A percentile compares a stretch with the other conserved stretches of the same genome.
phyloP scores from a whole-genome alignment of 2,329 filamentous ascomycete genomes.

The Neonectria coccinea region DNA sequence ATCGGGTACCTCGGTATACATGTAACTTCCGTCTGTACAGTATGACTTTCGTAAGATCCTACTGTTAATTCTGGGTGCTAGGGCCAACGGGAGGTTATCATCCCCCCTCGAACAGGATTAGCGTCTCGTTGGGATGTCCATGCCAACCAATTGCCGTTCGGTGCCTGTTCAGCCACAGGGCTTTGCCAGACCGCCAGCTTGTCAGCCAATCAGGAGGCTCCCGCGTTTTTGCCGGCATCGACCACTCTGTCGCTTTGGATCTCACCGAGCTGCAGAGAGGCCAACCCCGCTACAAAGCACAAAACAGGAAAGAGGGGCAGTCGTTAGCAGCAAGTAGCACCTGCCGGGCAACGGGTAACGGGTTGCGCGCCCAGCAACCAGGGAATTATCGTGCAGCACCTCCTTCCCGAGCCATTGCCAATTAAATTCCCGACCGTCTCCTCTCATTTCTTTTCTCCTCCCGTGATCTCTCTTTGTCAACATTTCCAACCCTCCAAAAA shows the following conservation, averaged over 20 bases:
- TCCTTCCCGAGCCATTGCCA: conserved; percentile 19
- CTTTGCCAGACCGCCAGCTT: neutral
- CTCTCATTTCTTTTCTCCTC: neutral
- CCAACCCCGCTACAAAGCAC: conserved; percentile 21
- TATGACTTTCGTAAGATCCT: neutral
- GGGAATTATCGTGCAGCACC: conserved; percentile 41
- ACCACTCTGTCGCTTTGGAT: conserved; percentile 37
- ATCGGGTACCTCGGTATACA: too few species aligned
- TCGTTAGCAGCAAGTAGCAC: conserved; percentile 2
- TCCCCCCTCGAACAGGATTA: neutral
- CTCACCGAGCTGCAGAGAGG: conserved; percentile 42
- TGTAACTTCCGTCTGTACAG: too few species aligned
- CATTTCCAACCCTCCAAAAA: neutral
- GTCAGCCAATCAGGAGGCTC: conserved; percentile 23
- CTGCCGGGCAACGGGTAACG: conserved; percentile 2
- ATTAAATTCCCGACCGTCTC: conserved; percentile 10
- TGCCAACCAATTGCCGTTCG: conserved; percentile 16
- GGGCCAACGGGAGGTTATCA: neutral
- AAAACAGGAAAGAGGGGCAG: conserved; percentile 45
- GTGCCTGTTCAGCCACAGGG: neutral
- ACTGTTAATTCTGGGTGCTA: neutral
- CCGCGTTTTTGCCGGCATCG: conserved; percentile 32
- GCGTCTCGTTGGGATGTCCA: conserved; percentile 8
- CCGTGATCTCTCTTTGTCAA: conserved; percentile 2
- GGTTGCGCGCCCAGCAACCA: conserved; percentile 23